These are phyloP conservation scores for Antrodiella citrinella DNA, from an alignment of 768 basidiomycete species.

Conservation along the genomic window DNA sequence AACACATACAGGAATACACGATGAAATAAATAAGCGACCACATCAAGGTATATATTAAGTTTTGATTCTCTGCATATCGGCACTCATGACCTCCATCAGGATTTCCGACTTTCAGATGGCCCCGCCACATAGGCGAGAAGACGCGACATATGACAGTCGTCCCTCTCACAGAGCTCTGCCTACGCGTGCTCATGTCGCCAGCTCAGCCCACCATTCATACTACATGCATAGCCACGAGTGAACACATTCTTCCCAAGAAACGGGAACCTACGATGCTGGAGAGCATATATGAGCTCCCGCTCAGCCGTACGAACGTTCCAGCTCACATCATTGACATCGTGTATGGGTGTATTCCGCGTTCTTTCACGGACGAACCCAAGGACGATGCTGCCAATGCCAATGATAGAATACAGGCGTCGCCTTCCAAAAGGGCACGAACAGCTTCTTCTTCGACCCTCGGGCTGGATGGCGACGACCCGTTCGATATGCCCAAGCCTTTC, in stretches of 20 bases:
- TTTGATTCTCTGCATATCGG: too few species aligned
- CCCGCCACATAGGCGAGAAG: not conserved
- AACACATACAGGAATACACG: too few species aligned
- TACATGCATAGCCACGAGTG: not conserved
- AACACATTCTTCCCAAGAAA: not conserved
- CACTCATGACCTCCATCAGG: too few species aligned
- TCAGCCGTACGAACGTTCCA: conserved; percentile 22
- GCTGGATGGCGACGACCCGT: too few species aligned
- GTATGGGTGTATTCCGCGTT: conserved; percentile 20
- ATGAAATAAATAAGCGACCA: too few species aligned
- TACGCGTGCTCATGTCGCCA: not conserved
- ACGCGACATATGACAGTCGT: not conserved
- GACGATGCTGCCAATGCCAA: too few species aligned
- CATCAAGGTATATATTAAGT: too few species aligned
- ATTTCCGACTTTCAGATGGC: too few species aligned
- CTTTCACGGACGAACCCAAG: conserved; percentile 15
- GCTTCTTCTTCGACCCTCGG: not conserved
- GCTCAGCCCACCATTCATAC: not conserved
- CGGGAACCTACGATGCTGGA: conserved; percentile 10
- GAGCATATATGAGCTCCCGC: conserved; percentile 21
- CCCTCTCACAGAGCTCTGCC: not conserved
- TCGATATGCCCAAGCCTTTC: too few species aligned
- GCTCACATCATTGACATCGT: conserved; percentile 20
- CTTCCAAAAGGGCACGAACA: conserved; percentile 9
- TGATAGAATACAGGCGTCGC: conserved; percentile 7